Conservation (phyloP, 2,329 filamentous ascomycete genomes). For the Colletotrichum sp. region DNA sequence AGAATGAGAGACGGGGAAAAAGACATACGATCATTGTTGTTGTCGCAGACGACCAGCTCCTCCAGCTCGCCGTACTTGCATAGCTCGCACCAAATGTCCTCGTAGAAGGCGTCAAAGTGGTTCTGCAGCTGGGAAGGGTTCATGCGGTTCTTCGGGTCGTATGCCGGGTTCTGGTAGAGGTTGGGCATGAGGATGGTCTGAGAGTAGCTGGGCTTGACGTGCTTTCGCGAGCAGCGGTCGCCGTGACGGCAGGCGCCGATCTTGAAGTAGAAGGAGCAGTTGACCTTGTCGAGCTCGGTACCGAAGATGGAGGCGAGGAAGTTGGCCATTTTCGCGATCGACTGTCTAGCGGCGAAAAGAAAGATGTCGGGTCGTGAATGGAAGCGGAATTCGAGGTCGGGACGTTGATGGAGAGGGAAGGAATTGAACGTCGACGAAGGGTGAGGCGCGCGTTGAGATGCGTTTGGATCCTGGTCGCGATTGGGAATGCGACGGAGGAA, state of each 20-base stretch:
- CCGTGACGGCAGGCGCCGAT: conserved; percentile 98
- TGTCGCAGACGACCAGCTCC: conserved; percentile 98
- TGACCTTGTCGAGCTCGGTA: conserved; percentile 99
- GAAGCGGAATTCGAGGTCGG: neutral
- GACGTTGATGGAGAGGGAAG: neutral
- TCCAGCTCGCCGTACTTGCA: conserved; percentile 98
- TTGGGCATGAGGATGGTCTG: conserved; percentile 98
- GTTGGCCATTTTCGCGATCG: conserved; percentile 77
- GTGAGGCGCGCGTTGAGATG: neutral
- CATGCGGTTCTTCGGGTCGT: conserved; percentile 97
- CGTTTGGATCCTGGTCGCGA: neutral
- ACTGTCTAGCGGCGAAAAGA: neutral
- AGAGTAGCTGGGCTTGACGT: conserved; percentile 98
- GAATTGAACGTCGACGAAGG: neutral
- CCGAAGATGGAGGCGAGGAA: conserved; percentile 99
- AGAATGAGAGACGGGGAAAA: neutral
- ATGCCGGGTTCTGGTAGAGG: conserved; percentile 98
- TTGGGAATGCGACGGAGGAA: conserved; percentile 10
- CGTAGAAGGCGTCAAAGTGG: conserved; percentile 99
- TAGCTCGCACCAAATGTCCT: conserved; percentile 99
- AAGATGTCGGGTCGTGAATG: neutral
- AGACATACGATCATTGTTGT: conserved; percentile 92
- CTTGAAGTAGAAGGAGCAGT: conserved; percentile 98
- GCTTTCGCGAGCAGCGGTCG: conserved; percentile 96
- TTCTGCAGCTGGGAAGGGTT: conserved; percentile 95